Evolutionary conservation across 1,284 basidiomycete species (phyloP).

Genomic region (Ganoderma multipileum): DNA sequence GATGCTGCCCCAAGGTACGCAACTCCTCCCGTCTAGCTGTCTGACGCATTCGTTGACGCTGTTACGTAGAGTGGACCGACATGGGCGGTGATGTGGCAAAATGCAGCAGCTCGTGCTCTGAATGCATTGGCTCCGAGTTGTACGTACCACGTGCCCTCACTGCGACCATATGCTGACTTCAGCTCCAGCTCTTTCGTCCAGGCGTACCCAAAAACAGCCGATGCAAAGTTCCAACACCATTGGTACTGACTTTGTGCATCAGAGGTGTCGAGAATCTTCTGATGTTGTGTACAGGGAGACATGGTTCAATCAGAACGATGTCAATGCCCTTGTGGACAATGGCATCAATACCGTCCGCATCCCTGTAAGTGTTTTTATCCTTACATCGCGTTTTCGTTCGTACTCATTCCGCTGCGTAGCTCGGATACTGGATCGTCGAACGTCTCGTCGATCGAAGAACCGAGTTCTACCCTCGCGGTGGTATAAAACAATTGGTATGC

Average conservation of each 20-base stretch:
- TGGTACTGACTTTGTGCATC: slow-evolving; percentile 53
- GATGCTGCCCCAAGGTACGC: slow-evolving; percentile 69
- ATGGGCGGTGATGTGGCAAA: slow-evolving; percentile 65
- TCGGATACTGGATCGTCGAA: slow-evolving; percentile 85
- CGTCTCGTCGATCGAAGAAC: slow-evolving; percentile 63
- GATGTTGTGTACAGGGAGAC: slow-evolving; percentile 49
- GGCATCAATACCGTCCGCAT: slow-evolving; percentile 80
- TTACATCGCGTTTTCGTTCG: neutral
- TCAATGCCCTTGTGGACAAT: slow-evolving; percentile 53
- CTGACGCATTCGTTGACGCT: neutral
- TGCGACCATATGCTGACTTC: neutral
- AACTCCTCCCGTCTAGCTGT: neutral
- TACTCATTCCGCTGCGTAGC: slow-evolving; percentile 45
- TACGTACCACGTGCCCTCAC: slow-evolving; percentile 31
- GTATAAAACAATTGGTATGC: slow-evolving; percentile 66
- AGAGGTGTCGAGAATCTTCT: neutral
- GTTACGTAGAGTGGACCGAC: slow-evolving; percentile 57
- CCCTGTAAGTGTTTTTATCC: slow-evolving; percentile 54
- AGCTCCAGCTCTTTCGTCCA: slow-evolving; percentile 58
- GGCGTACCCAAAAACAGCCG: slow-evolving; percentile 64
- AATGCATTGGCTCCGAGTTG: slow-evolving; percentile 69
- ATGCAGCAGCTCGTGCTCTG: slow-evolving; percentile 55
- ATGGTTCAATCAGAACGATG: slow-evolving; percentile 75
- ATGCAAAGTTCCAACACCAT: slow-evolving; percentile 64
- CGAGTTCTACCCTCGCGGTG: slow-evolving; percentile 75